Conservation (phyloP, 257 asterid genomes). For the Salvia miltiorrhiza region DNA sequence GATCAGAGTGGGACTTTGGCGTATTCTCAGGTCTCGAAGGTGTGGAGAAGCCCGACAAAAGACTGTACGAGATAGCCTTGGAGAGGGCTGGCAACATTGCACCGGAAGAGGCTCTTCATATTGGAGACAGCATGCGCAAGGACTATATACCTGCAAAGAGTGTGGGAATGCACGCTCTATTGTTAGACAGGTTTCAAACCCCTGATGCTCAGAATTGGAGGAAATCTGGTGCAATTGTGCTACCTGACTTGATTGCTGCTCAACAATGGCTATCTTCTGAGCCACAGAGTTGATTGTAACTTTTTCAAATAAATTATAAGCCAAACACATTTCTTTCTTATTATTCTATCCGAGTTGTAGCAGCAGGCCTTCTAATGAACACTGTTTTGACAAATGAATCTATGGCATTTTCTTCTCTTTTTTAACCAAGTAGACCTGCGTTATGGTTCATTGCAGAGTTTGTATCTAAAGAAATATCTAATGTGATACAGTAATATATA, state of each 20-base stretch:
- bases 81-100: slow-evolving; percentile 82
- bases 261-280: slow-evolving; percentile 69
- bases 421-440: neutral
- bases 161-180: slow-evolving; percentile 75
- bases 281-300: slow-evolving; percentile 17
- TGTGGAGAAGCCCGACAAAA: slow-evolving; percentile 85
- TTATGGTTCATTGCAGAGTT: neutral
- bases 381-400: neutral
- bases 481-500: no score
- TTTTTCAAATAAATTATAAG: slow-evolving; percentile 10
- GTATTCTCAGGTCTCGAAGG: slow-evolving; percentile 97
- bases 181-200: slow-evolving; percentile 72
- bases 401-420: neutral
- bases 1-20: slow-evolving; percentile 97
- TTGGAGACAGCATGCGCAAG: slow-evolving; percentile 89
- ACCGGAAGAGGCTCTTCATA: slow-evolving; percentile 78
- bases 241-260: slow-evolving; percentile 69
- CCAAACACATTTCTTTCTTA: neutral
- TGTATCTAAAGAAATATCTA: neutral
- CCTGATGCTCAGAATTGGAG: slow-evolving; percentile 79
- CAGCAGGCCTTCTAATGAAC: neutral
- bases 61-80: slow-evolving; percentile 72
- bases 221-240: slow-evolving; percentile 77
- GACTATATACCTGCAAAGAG: slow-evolving; percentile 79
- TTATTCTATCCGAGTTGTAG: slow-evolving; percentile 8